These are phyloP conservation scores for Calamus simplicifolius DNA, from an alignment of 176 grass and related monocot species.

Conservation along the genomic window DNA sequence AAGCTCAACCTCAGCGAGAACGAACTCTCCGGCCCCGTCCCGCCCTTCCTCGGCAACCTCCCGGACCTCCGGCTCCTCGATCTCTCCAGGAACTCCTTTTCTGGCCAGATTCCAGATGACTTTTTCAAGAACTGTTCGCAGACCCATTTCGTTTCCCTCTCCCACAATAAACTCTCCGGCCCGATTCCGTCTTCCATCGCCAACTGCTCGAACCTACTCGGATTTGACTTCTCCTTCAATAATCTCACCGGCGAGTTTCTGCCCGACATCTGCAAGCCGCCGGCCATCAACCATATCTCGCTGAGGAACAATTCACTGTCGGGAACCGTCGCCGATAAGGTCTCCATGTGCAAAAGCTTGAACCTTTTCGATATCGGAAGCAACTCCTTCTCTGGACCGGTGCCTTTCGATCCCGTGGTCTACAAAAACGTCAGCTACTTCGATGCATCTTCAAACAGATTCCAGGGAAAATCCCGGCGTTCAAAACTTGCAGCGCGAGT, in stretches of 20 bases:
- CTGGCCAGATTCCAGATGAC: constrained; percentile 52
- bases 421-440: constrained; percentile 81
- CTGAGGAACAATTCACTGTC: constrained; percentile 59
- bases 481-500: constrained; percentile 42
- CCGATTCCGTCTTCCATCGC: constrained; percentile 44
- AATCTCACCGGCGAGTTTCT: constrained; percentile 67
- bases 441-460: constrained; percentile 80
- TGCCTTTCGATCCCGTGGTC: constrained; percentile 43
- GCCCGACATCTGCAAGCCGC: constrained; percentile 52
- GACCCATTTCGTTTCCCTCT: constrained; percentile 81
- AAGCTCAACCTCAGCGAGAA: constrained; percentile 97
- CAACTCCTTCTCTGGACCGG: constrained; percentile 57
- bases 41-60: constrained; percentile 51
- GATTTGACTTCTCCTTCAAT: constrained; percentile 97
- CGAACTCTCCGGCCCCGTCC: constrained; percentile 55
- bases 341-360: constrained; percentile 46
- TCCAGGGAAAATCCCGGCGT: constrained; percentile 61
- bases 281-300: constrained; percentile 67
- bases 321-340: constrained; percentile 37
- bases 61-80: constrained; percentile 69
- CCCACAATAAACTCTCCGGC: constrained; percentile 72
- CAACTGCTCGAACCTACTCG: constrained; percentile 55
- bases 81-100: constrained; percentile 82
- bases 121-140: constrained; percentile 63
- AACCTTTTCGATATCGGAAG: constrained; percentile 75